These are phyloP conservation scores for Hepatocystis sp. DNA, from an alignment of 169 alveolate species.

Conservation along the genomic window DNA sequence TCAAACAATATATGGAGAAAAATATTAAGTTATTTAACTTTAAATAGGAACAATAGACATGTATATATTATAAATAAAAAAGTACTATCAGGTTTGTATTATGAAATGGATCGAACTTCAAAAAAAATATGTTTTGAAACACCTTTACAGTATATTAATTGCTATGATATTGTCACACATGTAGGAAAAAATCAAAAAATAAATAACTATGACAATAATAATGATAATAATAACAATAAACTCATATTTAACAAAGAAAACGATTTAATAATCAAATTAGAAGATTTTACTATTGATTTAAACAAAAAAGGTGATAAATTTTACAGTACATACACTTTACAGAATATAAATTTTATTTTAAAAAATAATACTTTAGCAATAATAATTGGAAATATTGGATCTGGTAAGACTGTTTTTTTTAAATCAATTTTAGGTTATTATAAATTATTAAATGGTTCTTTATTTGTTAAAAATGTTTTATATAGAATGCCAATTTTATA, in stretches of 20 bases:
- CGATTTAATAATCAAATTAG: conserved; percentile 22
- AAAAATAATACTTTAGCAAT: conserved; percentile 37
- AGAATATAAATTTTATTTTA: conserved; percentile 31
- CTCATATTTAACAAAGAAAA: background rate
- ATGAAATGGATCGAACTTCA: background rate
- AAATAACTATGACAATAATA: background rate
- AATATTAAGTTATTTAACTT: conserved; percentile 3
- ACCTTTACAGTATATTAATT: background rate
- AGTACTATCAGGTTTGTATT: conserved; percentile 14
- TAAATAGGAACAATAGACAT: conserved; percentile 1
- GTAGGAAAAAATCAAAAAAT: background rate
- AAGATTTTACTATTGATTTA: background rate
- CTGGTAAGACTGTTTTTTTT: conserved; percentile 90
- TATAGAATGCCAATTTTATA: conserved; percentile 82
- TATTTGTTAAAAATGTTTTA: conserved; percentile 29
- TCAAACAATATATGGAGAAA: conserved; percentile 3
- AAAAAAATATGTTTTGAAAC: conserved; percentile 3
- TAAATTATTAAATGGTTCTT: conserved; percentile 16
- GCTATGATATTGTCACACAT: background rate
- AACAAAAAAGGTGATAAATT: background rate
- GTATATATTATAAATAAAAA: conserved; percentile 16
- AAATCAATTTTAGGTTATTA: conserved; percentile 84
- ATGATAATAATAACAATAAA: background rate
- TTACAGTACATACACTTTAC: background rate
- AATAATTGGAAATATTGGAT: conserved; percentile 92